phyloP scores from a whole-genome alignment of 768 basidiomycete species.

The Mrakia blollopis region DNA sequence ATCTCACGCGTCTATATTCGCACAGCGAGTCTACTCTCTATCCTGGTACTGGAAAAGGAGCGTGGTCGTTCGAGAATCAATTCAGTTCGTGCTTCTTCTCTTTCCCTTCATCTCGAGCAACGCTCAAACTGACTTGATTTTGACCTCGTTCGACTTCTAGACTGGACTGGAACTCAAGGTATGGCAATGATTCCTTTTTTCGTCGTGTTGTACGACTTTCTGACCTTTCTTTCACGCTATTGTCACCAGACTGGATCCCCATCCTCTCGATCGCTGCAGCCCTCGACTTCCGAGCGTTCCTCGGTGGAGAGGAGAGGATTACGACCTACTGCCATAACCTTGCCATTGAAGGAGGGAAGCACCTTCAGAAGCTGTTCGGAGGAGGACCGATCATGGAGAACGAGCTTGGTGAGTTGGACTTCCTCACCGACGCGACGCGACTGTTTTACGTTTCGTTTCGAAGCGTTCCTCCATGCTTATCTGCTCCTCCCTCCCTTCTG shows the following conservation, averaged over 20 bases:
- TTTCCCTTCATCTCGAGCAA: not conserved
- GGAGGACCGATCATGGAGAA: conserved; percentile 28
- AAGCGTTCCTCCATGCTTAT: not conserved
- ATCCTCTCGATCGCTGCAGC: conserved; percentile 30
- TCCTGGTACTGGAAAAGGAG: conserved; percentile 22
- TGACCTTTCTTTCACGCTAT: too few relatives aligned
- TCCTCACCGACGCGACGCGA: not conserved
- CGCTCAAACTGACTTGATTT: not conserved
- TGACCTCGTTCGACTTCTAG: not conserved
- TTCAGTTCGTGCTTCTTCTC: not conserved
- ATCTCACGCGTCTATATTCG: not conserved
- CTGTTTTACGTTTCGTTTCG: not conserved
- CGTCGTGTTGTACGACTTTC: not conserved
- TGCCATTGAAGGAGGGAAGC: conserved; percentile 24
- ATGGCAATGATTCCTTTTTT: not conserved
- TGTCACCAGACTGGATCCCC: conserved; percentile 18
- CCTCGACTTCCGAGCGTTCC: conserved; percentile 21
- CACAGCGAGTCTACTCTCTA: conserved; percentile 1
- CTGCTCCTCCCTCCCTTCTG: not conserved
- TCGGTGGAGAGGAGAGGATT: conserved; percentile 29
- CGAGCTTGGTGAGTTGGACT: conserved; percentile 13
- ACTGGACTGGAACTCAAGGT: conserved; percentile 27
- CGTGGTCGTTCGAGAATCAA: conserved; percentile 16
- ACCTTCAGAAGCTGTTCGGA: conserved; percentile 15
- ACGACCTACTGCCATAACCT: conserved; percentile 22